Evolutionary conservation across 805 yeast genomes (phyloP), one percentile per base, ranked within the genome.

Genomic region (Soucietia sequanensis): DNA sequence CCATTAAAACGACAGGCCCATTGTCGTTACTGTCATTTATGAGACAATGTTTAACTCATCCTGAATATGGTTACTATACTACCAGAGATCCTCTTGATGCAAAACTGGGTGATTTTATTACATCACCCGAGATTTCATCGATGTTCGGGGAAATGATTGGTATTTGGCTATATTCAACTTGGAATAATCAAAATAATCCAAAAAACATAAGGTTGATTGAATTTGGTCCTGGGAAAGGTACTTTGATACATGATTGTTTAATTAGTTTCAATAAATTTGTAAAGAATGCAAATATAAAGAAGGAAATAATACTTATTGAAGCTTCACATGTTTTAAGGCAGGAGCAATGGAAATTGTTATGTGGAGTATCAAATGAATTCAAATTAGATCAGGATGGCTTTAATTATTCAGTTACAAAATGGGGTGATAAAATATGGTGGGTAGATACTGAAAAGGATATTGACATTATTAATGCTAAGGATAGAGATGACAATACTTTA

Each of bases 141-240:
- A 81, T 86, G 62, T 87, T 86, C 64, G 95, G 95, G 14, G 95
- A 87, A 54, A 75, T 84, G 65, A 70, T 84, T 39, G 95, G 93
- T 0, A 61, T 87, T 4, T 87, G 95, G 87, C 64, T 70, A 38
- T 76, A 65, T 40, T 63, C 75, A 9, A 54, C 60, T 8, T 84
- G 89, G 85, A 40, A 72, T 22, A 53, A 64, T 1, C 90, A 82
- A 44, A 68, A 74, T 18, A 64, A 55, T 28, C 81, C 85, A 0
- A 25, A 47, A n/a, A 50, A 53, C 9, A 58, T 82, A 17, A 62
- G 81, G 33, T 50, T 87, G 8, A 65, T 84, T 6, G 95, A 87
- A 56, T 78, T 85, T 56, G 95, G 95, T 0, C 95, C 95, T 0
- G 95, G 95, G 4, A 70, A 73, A 46, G 95, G 95, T 1, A 84